A percentile compares a stretch with the other conserved stretches of the same genome.
Evolutionary conservation across 169 alveolate genomes (phyloP).

Genomic region (Pseudocohnilembus persalinus): DNA sequence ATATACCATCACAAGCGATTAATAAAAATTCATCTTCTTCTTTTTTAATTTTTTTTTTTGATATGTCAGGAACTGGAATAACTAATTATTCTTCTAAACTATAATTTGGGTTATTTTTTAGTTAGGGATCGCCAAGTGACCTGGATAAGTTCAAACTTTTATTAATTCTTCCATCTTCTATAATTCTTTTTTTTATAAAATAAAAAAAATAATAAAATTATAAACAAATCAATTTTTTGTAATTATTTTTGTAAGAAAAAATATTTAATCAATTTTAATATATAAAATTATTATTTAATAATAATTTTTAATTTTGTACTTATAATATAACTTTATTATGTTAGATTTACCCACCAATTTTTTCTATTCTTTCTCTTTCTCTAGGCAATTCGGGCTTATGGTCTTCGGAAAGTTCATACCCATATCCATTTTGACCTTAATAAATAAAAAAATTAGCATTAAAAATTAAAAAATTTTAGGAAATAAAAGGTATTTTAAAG

Average conservation of each 20-base stretch:
- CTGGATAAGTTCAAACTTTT: constrained; percentile 72
- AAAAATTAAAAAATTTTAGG: no score
- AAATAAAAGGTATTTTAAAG: no score
- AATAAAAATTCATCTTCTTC: constrained; percentile 68
- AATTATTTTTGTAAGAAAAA: no score
- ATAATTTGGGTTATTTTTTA: constrained; percentile 53
- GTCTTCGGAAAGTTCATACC: constrained; percentile 70
- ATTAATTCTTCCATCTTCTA: constrained; percentile 77
- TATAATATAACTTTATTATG: no score
- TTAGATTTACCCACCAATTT: constrained; percentile 90
- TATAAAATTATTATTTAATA: no score
- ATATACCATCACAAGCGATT: constrained; percentile 89
- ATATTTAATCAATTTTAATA: no score
- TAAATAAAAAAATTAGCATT: no score
- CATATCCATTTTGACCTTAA: constrained; percentile 49
- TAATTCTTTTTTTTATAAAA: constrained; percentile 2
- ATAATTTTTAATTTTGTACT: no score
- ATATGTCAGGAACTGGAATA: constrained; percentile 80
- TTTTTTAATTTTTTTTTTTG: constrained; percentile 37
- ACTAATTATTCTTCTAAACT: constrained; percentile 64
- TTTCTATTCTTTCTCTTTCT: constrained; percentile 78
- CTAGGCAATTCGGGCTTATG: constrained; percentile 86
- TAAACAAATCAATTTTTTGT: no score
- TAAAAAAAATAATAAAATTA: no score
- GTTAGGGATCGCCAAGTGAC: constrained; percentile 82